A percentile compares a stretch with the other conserved stretches of the same genome.
These are phyloP conservation scores for Sphenostylis stenocarpa DNA, from an alignment of 306 rosid species.

Conservation along the genomic window DNA sequence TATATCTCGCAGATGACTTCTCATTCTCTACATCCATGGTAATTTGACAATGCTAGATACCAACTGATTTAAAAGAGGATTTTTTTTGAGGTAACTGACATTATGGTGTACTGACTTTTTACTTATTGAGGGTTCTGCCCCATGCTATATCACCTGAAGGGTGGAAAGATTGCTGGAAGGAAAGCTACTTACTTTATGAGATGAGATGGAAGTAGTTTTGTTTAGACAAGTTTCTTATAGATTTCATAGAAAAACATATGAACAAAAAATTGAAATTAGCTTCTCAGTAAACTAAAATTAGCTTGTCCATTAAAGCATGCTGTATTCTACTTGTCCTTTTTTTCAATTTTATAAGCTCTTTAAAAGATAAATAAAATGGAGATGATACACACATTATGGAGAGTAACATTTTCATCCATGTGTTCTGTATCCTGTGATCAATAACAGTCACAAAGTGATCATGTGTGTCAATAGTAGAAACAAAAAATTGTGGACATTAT, in stretches of 20 bases:
- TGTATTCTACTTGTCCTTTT: too few species aligned
- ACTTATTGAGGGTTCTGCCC: background rate
- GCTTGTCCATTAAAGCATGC: too few species aligned
- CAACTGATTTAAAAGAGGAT: background rate
- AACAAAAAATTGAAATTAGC: too few species aligned
- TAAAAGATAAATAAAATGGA: too few species aligned
- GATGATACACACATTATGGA: too few species aligned
- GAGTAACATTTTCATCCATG: background rate
- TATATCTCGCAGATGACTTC: conserved; percentile 12
- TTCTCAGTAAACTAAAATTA: too few species aligned
- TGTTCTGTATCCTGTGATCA: background rate
- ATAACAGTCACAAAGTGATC: background rate
- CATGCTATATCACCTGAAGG: background rate
- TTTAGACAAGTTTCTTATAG: too few species aligned
- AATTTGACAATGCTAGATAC: background rate
- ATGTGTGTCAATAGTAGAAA: background rate
- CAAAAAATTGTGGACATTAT: too few species aligned
- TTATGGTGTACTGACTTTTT: background rate
- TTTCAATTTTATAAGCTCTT: too few species aligned
- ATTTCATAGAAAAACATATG: too few species aligned
- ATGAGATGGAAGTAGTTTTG: too few species aligned
- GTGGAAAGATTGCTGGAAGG: background rate
- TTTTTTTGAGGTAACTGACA: background rate
- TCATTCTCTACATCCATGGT: background rate
- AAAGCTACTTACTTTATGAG: background rate